Conservation (phyloP, 306 rosid species). For the Hippophae rhamnoides region DNA sequence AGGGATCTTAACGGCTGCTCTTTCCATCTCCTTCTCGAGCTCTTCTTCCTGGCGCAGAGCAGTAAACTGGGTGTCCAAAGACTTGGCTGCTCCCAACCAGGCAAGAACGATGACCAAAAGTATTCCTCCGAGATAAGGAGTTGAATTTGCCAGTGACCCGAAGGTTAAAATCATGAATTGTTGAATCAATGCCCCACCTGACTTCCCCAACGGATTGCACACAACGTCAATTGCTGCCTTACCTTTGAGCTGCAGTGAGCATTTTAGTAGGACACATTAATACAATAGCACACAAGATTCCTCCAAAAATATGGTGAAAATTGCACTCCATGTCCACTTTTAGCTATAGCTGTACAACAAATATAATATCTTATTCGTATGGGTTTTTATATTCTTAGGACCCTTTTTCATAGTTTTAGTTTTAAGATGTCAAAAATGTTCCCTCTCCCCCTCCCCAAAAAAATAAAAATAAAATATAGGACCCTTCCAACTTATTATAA, state of each 20-base stretch:
- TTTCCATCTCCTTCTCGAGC: slow-evolving; percentile 88
- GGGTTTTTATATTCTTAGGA: too few species aligned
- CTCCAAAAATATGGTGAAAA: neutral
- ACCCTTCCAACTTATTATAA: too few species aligned
- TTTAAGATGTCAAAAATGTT: too few species aligned
- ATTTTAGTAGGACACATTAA: slow-evolving; percentile 17
- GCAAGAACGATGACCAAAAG: slow-evolving; percentile 77
- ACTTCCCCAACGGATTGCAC: slow-evolving; percentile 95
- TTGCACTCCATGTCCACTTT: too few species aligned
- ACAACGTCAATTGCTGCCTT: slow-evolving; percentile 99
- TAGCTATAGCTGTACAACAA: too few species aligned
- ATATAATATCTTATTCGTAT: too few species aligned
- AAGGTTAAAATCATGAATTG: slow-evolving; percentile 92
- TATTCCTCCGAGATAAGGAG: slow-evolving; percentile 91
- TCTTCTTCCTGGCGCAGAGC: slow-evolving; percentile 77
- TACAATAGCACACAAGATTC: neutral
- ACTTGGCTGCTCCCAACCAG: slow-evolving; percentile 83
- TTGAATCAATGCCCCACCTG: slow-evolving; percentile 94
- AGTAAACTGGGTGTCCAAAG: slow-evolving; percentile 73
- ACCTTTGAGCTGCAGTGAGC: slow-evolving; percentile 64
- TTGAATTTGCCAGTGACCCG: slow-evolving; percentile 88
- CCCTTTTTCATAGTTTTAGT: too few species aligned
- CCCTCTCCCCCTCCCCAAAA: too few species aligned
- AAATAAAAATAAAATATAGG: too few species aligned
- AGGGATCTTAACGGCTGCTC: slow-evolving; percentile 68